A percentile compares a stretch with the other conserved stretches of the same genome.
phyloP scores from a whole-genome alignment of 257 asterid genomes.

The Eucommia ulmoides region DNA sequence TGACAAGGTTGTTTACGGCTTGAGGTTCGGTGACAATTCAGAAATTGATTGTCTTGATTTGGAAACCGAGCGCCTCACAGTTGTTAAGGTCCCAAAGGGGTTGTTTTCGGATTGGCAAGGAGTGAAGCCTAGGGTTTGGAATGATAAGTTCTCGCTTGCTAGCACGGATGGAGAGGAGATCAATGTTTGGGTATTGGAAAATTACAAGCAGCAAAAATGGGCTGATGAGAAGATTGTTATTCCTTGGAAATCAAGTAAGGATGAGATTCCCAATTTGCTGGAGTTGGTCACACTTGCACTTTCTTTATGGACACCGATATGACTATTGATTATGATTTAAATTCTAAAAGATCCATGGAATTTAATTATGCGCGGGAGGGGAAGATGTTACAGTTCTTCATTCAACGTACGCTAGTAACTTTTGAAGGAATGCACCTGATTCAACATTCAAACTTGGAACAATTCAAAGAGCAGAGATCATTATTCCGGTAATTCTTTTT shows the following conservation, averaged over 20 bases:
- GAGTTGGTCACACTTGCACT: background rate
- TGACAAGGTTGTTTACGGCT: conserved; percentile 6
- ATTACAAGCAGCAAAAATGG: conserved; percentile 19
- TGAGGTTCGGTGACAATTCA: background rate
- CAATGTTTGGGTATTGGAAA: conserved; percentile 17
- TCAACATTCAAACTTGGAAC: background rate
- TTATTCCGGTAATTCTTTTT: background rate
- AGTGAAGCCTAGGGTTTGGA: conserved; percentile 11
- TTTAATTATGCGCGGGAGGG: background rate
- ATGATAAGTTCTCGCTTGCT: conserved; percentile 16
- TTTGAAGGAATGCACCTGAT: background rate
- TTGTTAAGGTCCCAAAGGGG: conserved; percentile 4
- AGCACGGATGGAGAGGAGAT: conserved; percentile 3
- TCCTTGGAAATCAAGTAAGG: no score
- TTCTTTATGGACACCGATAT: background rate
- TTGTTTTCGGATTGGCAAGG: background rate
- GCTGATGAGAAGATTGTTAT: conserved; percentile 5
- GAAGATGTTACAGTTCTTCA: background rate
- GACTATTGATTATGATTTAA: background rate
- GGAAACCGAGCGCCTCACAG: conserved; percentile 13
- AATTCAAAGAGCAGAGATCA: background rate
- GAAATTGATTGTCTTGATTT: conserved; percentile 17
- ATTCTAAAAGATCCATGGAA: background rate
- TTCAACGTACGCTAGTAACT: background rate
- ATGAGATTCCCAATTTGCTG: background rate